A percentile compares a stretch with the other conserved stretches of the same genome.
Conservation (phyloP, 2,329 filamentous ascomycete genomes). For the Myriosclerotinia duriaeana region DNA sequence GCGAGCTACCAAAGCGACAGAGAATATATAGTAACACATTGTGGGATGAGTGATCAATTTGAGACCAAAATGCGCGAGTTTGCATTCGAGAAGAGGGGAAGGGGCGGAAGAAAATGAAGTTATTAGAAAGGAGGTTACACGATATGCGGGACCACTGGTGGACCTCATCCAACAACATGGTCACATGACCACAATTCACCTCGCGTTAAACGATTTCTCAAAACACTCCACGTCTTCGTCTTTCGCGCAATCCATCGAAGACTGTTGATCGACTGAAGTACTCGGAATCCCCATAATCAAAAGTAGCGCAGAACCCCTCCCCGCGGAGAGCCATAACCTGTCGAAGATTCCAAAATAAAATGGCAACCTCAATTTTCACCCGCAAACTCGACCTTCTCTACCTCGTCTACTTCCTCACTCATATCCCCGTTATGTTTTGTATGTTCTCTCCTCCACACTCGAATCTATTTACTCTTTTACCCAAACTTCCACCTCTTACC, state of each 20-base stretch:
- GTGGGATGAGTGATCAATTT: background rate
- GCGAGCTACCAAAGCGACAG: background rate
- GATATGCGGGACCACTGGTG: too few relatives aligned
- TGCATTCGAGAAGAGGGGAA: background rate
- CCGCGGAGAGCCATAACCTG: background rate
- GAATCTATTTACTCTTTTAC: background rate
- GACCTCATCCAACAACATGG: background rate
- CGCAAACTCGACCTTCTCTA: slow-evolving; percentile 44
- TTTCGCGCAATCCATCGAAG: background rate
- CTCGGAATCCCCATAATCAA: too few relatives aligned
- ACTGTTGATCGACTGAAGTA: background rate
- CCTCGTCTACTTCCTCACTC: slow-evolving; percentile 60
- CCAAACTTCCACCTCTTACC: too few relatives aligned
- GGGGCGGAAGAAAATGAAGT: too few relatives aligned
- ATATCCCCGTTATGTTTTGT: slow-evolving; percentile 63
- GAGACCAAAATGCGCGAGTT: too few relatives aligned
- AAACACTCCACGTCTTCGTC: background rate
- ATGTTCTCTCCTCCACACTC: slow-evolving; percentile 32
- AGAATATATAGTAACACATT: background rate
- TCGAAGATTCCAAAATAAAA: slow-evolving; percentile 24
- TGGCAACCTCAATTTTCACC: slow-evolving; percentile 36
- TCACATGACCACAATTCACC: background rate
- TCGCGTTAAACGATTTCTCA: background rate
- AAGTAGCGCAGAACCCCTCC: too few relatives aligned
- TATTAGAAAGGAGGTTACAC: background rate